Base-by-base conservation (phyloP, 257 asterid species). In the Lantana camara region DNA sequence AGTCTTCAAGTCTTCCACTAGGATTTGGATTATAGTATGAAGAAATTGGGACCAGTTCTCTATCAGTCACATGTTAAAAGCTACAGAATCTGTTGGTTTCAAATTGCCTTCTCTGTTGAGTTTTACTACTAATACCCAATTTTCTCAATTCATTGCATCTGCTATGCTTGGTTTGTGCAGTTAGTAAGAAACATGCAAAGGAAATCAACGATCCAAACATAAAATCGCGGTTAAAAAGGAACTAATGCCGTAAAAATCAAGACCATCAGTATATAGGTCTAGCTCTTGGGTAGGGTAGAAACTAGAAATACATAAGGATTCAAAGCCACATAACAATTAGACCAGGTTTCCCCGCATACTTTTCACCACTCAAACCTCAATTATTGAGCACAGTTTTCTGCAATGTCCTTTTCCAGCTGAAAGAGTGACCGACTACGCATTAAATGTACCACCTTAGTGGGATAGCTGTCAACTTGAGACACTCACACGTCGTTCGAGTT, bases 361-460 rank as follows among this genome's bases (percentile, higher is more conserved):
- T n/a, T 3, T 57, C 5, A 34, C 63, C 35, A 42, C 42, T 57
- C 30, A 23, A 47, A 8, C 47, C 68, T 19, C 48, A 46, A 34
- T 47, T 47, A 47, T 63, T 30, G 35, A 48, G 20, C 35, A 29
- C 30, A 30, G 23, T 48, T 32, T 12, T 16, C 37, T 7, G 16
- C 24, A 16, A n/a, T n/a, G n/a, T n/a, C n/a, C n/a, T 11, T 3
- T 7, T 19, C 13, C 46, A 0, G 10, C 16, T 21, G 35, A 34
- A 40, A 35, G n/a, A 49, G n/a, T n/a, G n/a, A n/a, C n/a, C n/a
- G n/a, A n/a, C n/a, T n/a, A n/a, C n/a, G n/a, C n/a, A n/a, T n/a
- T n/a, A n/a, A n/a, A n/a, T n/a, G n/a, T n/a, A n/a, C n/a, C n/a
- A n/a, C n/a, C n/a, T n/a, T n/a, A n/a, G n/a, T n/a, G n/a, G n/a